Base-by-base conservation (phyloP, 768 basidiomycete species). In the Tulasnella calospora region DNA sequence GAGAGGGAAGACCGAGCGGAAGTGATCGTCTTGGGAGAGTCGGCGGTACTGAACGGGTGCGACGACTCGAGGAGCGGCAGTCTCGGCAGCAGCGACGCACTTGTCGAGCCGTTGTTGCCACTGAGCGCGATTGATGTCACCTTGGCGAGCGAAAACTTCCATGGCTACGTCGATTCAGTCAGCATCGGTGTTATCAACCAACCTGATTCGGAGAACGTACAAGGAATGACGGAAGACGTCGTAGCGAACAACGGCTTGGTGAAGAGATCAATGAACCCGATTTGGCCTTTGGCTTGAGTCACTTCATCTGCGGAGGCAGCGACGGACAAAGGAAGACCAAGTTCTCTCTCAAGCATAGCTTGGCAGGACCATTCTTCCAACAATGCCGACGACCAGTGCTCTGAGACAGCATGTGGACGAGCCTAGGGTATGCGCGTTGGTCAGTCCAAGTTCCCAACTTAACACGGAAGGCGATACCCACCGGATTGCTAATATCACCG, bases 401-500 rank as follows among this genome's bases (percentile, higher is more conserved):
- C 90, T 3, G 95, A 94, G 19, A 98, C 94, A n/a, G 90, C 86
- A 80, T 94, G 93, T 0, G 98, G 97, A 27, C 97, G 95, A 80
- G 92, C 92, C 96, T 98, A 82, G 78, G 10, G 71, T 75, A 15
- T 44, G n/a, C 76, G 35, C 51, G 35, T 3, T 44, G 67, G 57
- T 75, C 27, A 75, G 69, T 71, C 33, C 3, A 9, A 67, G 27
- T 15, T 30, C 33, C 15, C 3, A 30, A 73, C 47, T 10, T 46
- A 46, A 47, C 27, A 30, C 8, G 36, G 19, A 47, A 57, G 9
- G n/a, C 61, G 15, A 44, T 19, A 89, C 96, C 81, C 83, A 98
- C 96, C 21, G 98, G 97, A 84, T 99, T 99, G 83, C 94, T 96
- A 82, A 99, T 99, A 85, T 99, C 98, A 23, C 97, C 96, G 82